phyloP scores from a whole-genome alignment of 2,329 filamentous ascomycete genomes.

The Trichoderma cornu-damae region DNA sequence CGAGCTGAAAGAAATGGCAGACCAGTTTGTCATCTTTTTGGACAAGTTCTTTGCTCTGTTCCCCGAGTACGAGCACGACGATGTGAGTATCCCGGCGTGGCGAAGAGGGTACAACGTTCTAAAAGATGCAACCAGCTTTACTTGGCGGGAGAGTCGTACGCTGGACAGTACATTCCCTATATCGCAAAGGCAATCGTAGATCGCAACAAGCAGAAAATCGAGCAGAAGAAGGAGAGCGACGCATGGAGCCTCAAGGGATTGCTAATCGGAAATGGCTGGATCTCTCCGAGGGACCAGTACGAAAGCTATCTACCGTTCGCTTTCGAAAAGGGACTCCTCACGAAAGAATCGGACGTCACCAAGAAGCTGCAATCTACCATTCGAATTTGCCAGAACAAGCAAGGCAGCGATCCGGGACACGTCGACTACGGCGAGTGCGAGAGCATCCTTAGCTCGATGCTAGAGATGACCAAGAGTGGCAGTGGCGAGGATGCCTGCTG shows the following conservation, averaged over 20 bases:
- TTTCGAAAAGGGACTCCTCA: slow-evolving; percentile 68
- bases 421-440: slow-evolving; percentile 73
- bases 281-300: slow-evolving; percentile 86
- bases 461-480: slow-evolving; percentile 57
- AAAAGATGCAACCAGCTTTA: slow-evolving; percentile 63
- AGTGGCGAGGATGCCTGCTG: slow-evolving; percentile 58
- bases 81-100: slow-evolving; percentile 56
- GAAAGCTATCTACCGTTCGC: slow-evolving; percentile 77
- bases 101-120: background rate
- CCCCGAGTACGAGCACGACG: slow-evolving; percentile 84
- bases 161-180: slow-evolving; percentile 94
- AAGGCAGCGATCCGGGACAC: slow-evolving; percentile 42
- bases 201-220: slow-evolving; percentile 63
- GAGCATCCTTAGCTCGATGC: slow-evolving; percentile 64
- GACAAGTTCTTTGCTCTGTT: slow-evolving; percentile 90
- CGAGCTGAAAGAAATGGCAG: slow-evolving; percentile 83
- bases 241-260: slow-evolving; percentile 78
- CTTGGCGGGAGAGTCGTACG: slow-evolving; percentile 92
- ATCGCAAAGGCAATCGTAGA: slow-evolving; percentile 87
- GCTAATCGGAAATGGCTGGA: slow-evolving; percentile 97
- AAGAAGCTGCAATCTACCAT: slow-evolving; percentile 64
- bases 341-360: slow-evolving; percentile 59
- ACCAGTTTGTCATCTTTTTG: slow-evolving; percentile 80
- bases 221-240: slow-evolving; percentile 19
- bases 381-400: slow-evolving; percentile 60